A percentile compares a stretch with the other conserved stretches of the same genome.
phyloP scores from a whole-genome alignment of 1,139 yeast species.

The Kodamaea derodonti region DNA sequence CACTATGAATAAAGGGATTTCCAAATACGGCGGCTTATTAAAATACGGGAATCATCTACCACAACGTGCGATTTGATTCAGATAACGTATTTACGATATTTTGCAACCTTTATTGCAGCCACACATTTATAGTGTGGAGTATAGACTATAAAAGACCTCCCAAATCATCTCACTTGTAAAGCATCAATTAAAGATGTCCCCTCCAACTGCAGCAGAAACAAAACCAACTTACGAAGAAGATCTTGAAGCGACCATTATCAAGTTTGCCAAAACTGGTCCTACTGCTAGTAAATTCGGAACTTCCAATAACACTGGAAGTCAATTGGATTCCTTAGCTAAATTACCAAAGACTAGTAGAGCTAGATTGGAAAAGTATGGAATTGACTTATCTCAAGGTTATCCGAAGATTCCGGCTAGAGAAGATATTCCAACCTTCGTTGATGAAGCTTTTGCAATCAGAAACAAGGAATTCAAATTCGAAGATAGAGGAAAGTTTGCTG shows the following conservation, averaged over 20 bases:
- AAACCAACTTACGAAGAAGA: background rate
- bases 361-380: slow-evolving; percentile 32
- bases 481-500: slow-evolving; percentile 49
- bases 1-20: no score
- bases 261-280: background rate
- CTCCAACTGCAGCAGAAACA: background rate
- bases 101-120: background rate
- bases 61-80: no score
- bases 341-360: slow-evolving; percentile 33
- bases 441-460: slow-evolving; percentile 48
- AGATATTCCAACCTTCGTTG: slow-evolving; percentile 45
- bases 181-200: background rate
- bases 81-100: background rate
- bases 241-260: background rate
- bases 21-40: no score
- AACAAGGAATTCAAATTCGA: slow-evolving; percentile 39
- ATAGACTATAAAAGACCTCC: background rate
- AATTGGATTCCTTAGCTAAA: slow-evolving; percentile 16
- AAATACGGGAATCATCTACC: no score
- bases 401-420: slow-evolving; percentile 32
- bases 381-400: slow-evolving; percentile 41
- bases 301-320: background rate
- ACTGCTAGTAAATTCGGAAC: background rate
- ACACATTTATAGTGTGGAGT: background rate
- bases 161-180: background rate